A percentile compares a stretch with the other conserved stretches of the same genome.
Conservation (phyloP, 805 yeast genomes). For the Sugiyamaella marilandica region DNA sequence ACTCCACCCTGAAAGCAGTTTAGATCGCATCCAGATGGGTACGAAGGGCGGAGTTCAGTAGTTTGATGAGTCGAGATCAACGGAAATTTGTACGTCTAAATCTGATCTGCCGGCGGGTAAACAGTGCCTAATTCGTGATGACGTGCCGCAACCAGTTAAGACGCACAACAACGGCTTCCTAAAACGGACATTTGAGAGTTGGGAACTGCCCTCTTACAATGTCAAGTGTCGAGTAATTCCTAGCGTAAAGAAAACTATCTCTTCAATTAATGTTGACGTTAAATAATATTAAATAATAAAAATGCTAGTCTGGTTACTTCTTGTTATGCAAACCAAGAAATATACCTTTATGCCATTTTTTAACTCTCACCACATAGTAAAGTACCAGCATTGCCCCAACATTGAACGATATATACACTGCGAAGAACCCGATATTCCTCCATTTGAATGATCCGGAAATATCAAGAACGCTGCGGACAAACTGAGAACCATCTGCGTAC, state of each 20-base stretch:
- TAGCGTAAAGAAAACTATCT: no score
- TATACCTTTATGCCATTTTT: background rate
- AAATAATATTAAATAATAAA: no score
- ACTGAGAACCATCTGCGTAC: constrained; percentile 50
- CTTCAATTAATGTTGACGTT: no score
- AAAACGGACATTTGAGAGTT: background rate
- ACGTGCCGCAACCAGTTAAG: background rate
- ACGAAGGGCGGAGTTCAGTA: background rate
- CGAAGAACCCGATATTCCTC: constrained; percentile 53
- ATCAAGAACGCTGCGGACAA: constrained; percentile 32
- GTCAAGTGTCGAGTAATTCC: no score
- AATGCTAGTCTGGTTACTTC: no score
- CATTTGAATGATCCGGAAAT: constrained; percentile 33
- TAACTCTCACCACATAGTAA: background rate
- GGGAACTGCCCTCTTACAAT: background rate
- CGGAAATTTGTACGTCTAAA: background rate
- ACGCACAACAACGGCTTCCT: background rate
- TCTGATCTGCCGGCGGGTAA: background rate
- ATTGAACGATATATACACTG: constrained; percentile 44
- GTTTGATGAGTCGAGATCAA: background rate
- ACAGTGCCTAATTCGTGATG: background rate
- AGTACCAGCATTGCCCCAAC: constrained; percentile 26
- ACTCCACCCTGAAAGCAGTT: background rate
- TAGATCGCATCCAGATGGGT: background rate
- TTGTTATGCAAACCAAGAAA: no score